These are phyloP conservation scores for Chrysanthemum seticuspe DNA, from an alignment of 129 eudicot species.

Conservation along the genomic window DNA sequence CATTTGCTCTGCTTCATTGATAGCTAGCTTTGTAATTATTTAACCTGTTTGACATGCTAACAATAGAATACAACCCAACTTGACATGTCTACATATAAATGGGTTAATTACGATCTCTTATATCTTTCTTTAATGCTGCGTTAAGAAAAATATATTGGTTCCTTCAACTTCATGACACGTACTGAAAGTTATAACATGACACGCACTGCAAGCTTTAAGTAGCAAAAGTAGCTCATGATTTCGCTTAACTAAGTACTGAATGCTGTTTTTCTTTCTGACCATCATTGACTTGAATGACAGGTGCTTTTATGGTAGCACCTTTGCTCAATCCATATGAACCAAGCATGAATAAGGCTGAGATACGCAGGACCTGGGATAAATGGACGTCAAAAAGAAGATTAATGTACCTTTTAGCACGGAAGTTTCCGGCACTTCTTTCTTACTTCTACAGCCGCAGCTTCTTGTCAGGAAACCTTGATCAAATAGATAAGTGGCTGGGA, in stretches of 20 bases:
- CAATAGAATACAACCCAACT: too few relatives aligned
- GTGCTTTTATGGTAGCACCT: constrained; percentile 88
- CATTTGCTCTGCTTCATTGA: too few relatives aligned
- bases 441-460: constrained; percentile 74
- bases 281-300: constrained; percentile 42
- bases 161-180: constrained; percentile 13
- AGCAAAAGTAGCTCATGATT: constrained; percentile 1
- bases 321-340: constrained; percentile 88
- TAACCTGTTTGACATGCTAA: too few relatives aligned
- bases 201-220: not conserved
- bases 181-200: not conserved
- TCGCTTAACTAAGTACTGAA: constrained; percentile 5
- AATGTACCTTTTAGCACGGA: constrained; percentile 67
- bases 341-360: constrained; percentile 74
- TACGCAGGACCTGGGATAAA: constrained; percentile 61
- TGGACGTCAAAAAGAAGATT: constrained; percentile 66
- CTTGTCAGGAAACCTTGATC: constrained; percentile 77
- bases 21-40: too few relatives aligned
- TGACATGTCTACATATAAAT: not conserved
- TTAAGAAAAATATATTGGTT: not conserved
- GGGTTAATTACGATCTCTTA: not conserved
- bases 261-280: constrained; percentile 8
- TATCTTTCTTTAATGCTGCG: not conserved
- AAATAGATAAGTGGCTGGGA: constrained; percentile 68
- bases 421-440: constrained; percentile 63